Evolutionary conservation across 1,284 basidiomycete genomes (phyloP), one percentile per base, ranked within the genome.

Genomic region (Microbotryomycetes sp.): DNA sequence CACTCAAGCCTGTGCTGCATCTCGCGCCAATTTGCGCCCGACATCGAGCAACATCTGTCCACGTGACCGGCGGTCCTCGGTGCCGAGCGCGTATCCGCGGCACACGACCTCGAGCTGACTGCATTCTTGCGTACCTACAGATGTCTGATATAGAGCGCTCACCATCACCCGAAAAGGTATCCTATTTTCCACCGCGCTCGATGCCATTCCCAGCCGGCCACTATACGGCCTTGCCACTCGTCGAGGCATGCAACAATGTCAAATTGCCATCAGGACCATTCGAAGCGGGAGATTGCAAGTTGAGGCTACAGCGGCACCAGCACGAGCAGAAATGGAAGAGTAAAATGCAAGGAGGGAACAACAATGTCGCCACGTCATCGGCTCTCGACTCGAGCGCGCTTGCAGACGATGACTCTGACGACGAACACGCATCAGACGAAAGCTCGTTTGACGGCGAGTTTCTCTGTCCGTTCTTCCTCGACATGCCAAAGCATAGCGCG

Each of bases 241-340:
- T 70, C 29, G 60, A 67, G 18, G 26, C n/a, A 4, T 67, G 65
- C 58, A 61, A 71, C 58, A 70, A 70, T 59, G 49, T 56, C 16
- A n/a, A 24, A 9, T 35, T 71, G 15, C 69, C 70, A 1, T 13
- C 30, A 9, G 66, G 67, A 3, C 65, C 66, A 0, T 71, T 64
- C 57, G n/a, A 50, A 13, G 57, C 54, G 4, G 3, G 6, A 1
- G 57, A 55, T 27, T 60, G 61, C 48, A 41, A 50, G 28, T 16
- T 15, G 4, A 30, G 63, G 9, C 59, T 58, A 57, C 45, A 60
- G 27, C 41, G 24, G 21, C 56, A 62, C 45, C 9, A 45, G 18
- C 50, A 52, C 3, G 24, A 41, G 18, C 35, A 18, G 18, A 9
- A 18, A 41, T 41, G 9, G 11, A 41, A 41, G 9, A 11, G 11